phyloP scores from a whole-genome alignment of 768 basidiomycete species.

The Calocybe cyanea region DNA sequence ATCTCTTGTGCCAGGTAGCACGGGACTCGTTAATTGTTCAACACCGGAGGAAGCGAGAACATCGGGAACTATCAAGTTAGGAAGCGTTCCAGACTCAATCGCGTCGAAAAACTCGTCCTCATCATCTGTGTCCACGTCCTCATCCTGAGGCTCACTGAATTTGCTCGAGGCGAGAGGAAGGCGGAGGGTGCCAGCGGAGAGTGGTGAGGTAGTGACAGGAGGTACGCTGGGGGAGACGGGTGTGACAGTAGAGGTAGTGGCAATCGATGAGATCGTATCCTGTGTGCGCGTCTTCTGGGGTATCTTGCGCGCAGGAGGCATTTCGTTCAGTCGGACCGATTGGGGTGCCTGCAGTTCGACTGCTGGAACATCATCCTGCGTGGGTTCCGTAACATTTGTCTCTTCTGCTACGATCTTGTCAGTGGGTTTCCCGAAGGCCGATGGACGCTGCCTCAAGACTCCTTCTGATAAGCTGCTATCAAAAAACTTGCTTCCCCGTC shows the following conservation, averaged over 20 bases:
- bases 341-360: not conserved
- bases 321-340: not conserved
- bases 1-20: slow-evolving; percentile 8
- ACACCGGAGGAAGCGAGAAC: slow-evolving; percentile 48
- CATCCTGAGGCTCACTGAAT: slow-evolving; percentile 15
- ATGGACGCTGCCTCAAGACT: slow-evolving; percentile 19
- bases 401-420: not conserved
- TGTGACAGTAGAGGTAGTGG: not conserved
- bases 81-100: slow-evolving; percentile 77
- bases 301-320: not conserved
- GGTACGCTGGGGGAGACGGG: not conserved
- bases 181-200: not conserved
- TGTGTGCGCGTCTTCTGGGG: not conserved
- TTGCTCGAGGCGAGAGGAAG: not conserved
- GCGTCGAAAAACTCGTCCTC: slow-evolving; percentile 99
- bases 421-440: slow-evolving; percentile 7
- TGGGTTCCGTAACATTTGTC: not conserved
- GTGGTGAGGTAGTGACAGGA: not conserved
- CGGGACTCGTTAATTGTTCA: slow-evolving; percentile 15
- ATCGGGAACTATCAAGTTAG: slow-evolving; percentile 69
- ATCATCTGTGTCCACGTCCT: slow-evolving; percentile 57
- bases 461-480: slow-evolving; percentile 25
- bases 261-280: not conserved
- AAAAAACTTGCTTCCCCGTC: slow-evolving; percentile 56
- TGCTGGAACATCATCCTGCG: slow-evolving; percentile 4